These are phyloP conservation scores for Oryza australiensis DNA, from an alignment of 176 grass and related monocot genomes.

Conservation along the genomic window DNA sequence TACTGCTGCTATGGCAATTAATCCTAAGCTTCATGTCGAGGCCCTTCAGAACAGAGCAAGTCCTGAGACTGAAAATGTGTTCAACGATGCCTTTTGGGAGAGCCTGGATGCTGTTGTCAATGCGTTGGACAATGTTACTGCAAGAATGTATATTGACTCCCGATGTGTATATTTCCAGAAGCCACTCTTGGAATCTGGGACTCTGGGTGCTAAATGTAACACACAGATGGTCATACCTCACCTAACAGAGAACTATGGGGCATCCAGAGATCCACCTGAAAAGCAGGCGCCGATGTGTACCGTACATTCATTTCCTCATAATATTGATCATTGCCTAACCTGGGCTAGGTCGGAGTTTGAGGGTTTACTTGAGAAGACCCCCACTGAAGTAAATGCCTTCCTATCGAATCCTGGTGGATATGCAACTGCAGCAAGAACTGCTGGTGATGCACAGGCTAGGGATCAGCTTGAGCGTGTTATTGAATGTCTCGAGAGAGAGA, in stretches of 20 bases:
- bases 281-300: constrained; percentile 97
- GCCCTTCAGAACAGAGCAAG: constrained; percentile 91
- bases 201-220: constrained; percentile 92
- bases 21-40: constrained; percentile 68
- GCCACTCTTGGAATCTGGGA: constrained; percentile 88
- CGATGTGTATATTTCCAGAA: constrained; percentile 92
- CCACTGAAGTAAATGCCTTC: constrained; percentile 83
- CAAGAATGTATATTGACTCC: constrained; percentile 93
- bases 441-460: constrained; percentile 84
- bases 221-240: constrained; percentile 96
- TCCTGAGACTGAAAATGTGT: constrained; percentile 93
- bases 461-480: constrained; percentile 80
- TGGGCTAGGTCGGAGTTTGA: constrained; percentile 96
- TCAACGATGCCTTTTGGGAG: constrained; percentile 87
- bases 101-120: constrained; percentile 81
- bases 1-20: constrained; percentile 71
- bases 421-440: constrained; percentile 58
- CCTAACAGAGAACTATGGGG: constrained; percentile 92
- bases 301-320: constrained; percentile 94
- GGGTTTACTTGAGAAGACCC: constrained; percentile 93
- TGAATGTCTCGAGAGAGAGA: constrained; percentile 78
- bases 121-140: constrained; percentile 85
- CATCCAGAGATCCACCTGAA: constrained; percentile 94
- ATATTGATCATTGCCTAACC: constrained; percentile 91
- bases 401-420: constrained; percentile 69